Base-by-base conservation (phyloP, 805 yeast genomes). In the Debaryomyces maramus region DNA sequence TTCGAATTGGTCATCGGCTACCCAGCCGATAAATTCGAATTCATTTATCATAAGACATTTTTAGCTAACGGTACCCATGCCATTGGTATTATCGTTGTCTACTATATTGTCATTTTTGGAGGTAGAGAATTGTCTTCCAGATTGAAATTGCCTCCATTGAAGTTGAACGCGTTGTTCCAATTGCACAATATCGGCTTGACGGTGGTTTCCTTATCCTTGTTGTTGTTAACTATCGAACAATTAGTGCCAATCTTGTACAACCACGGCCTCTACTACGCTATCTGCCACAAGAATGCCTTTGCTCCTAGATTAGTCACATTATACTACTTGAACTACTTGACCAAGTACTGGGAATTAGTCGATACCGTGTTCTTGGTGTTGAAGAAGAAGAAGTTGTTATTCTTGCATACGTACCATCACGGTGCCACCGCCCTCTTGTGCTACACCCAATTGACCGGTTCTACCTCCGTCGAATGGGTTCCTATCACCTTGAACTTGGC, bases 361-460 rank as follows among this genome's bases (percentile, higher is more conserved):
- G 99, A 91, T 61, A 91, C 99, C 19, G 78, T 89, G 13, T 89
- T 91, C 72, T 73, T 93, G 57, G 97, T 93, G 34, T 75, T 91
- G 61, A 88, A 88, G 70, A 84, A 87, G 74, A 93, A 93, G 71
- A 89, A 88, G 58, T 73, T 91, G 65, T 84, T 93, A 46, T 93
- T 91, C 60, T 75, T 91, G 62, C 99, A 91, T 67, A 88, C 96
- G 40, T 91, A 89, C 69, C 99, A 91, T 67, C 98, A 91, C 60
- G 99, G 99, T 49, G 97, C 98, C 45, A 91, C 99, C 36, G 98
- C 97, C 8, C 70, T 91, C 47, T 73, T 91, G 49, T 91, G 98
- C 68, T 91, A 81, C 79, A 86, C 95, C 34, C 98, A 91, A 71
- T 77, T 91, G 56, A 79, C 84, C 35, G 99, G 99, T 44, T 72